Percentiles rank a stretch among this genome's conserved stretches.
Evolutionary conservation across 106 monocot species (phyloP).

Genomic region (Acorus calamus): DNA sequence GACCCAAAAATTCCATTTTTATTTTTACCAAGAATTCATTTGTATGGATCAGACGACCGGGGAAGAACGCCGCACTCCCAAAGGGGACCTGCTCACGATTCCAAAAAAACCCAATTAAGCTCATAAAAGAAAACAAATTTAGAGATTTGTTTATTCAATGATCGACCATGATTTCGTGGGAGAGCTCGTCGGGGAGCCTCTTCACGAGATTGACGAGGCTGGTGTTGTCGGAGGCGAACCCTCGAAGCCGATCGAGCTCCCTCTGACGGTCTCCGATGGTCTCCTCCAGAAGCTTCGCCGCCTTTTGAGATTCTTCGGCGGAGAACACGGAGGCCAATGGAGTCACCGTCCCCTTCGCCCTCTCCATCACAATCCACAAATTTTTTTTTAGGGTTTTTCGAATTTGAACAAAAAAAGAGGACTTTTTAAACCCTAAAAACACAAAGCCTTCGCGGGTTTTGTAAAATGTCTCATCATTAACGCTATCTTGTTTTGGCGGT

Average conservation of each 20-base stretch:
- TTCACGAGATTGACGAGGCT: constrained; percentile 61
- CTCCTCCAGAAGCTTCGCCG: constrained; percentile 35
- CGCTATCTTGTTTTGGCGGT: too few relatives aligned
- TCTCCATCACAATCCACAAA: too few relatives aligned
- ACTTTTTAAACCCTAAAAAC: too few relatives aligned
- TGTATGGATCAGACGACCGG: constrained; percentile 81
- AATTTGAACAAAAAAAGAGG: too few relatives aligned
- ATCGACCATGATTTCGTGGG: constrained; percentile 71
- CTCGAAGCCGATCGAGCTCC: constrained; percentile 42
- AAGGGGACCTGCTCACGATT: constrained; percentile 59
- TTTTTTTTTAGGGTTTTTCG: too few relatives aligned
- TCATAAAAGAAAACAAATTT: too few relatives aligned
- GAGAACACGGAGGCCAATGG: constrained; percentile 45
- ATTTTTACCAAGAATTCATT: constrained; percentile 77
- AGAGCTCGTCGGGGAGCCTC: constrained; percentile 70
- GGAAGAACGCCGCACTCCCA: constrained; percentile 84
- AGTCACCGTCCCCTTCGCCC: constrained; percentile 33
- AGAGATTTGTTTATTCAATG: too few relatives aligned
- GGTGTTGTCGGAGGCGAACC: constrained; percentile 61
- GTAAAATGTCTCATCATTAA: too few relatives aligned
- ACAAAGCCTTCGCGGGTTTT: too few relatives aligned
- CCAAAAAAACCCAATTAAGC: neutral
- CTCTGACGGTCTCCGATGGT: constrained; percentile 40
- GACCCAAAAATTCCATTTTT: too few relatives aligned
- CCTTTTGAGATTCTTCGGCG: constrained; percentile 42